Percentiles rank a stretch among this genome's conserved stretches.
phyloP scores from a whole-genome alignment of 768 basidiomycete species.

The Pleurotus cornucopiae region DNA sequence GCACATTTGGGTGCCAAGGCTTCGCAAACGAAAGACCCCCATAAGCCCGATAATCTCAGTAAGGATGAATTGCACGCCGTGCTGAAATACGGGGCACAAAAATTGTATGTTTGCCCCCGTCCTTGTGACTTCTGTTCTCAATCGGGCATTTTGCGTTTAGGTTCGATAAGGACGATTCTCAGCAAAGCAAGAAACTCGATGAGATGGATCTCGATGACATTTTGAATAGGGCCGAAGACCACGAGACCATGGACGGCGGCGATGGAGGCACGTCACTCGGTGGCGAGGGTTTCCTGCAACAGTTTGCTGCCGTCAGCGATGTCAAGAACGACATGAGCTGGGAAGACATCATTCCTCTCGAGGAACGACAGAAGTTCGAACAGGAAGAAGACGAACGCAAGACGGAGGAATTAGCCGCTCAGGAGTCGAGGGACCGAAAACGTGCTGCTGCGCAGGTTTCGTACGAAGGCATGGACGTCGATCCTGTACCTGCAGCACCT shows the following conservation, averaged over 20 bases:
- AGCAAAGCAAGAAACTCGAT: constrained; percentile 92
- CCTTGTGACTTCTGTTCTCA: constrained; percentile 4
- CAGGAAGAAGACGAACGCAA: constrained; percentile 74
- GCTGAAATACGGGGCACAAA: constrained; percentile 97
- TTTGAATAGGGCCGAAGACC: constrained; percentile 92
- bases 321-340: constrained; percentile 98
- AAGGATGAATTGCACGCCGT: constrained; percentile 98
- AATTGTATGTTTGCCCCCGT: constrained; percentile 59
- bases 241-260: constrained; percentile 83
- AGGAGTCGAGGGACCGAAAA: constrained; percentile 73
- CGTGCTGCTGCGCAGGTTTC: constrained; percentile 83
- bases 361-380: constrained; percentile 83
- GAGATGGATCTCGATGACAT: constrained; percentile 99
- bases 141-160: constrained; percentile 32
- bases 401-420: constrained; percentile 64
- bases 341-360: constrained; percentile 98
- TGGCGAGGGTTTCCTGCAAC: constrained; percentile 93
- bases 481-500: constrained; percentile 58
- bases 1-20: constrained; percentile 88
- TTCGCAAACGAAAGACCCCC: constrained; percentile 55
- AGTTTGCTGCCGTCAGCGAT: constrained; percentile 94
- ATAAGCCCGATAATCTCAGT: constrained; percentile 80
- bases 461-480: constrained; percentile 93
- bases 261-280: constrained; percentile 93
- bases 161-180: constrained; percentile 95